phyloP scores from a whole-genome alignment of 1,284 basidiomycete genomes.

The Leucoagaricus sp. region DNA sequence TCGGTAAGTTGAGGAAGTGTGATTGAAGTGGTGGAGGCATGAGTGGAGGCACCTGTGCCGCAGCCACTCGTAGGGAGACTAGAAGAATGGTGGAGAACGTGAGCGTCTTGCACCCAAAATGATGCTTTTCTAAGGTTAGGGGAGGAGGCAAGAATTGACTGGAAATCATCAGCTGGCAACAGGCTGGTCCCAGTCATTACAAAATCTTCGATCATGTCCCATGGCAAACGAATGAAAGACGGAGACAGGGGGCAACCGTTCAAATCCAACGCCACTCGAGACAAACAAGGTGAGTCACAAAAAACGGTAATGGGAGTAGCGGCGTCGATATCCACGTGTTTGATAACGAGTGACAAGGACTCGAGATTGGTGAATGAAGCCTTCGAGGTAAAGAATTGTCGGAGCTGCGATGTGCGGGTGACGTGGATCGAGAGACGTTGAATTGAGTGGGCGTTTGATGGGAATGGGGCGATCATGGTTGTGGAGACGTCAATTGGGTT shows the following conservation, averaged over 20 bases:
- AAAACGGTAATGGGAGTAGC: constrained; percentile 9
- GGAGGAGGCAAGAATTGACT: constrained; percentile 1
- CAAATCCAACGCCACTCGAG: constrained; percentile 4
- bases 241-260: neutral
- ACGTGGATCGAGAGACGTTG: constrained; percentile 8
- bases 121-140: constrained; percentile 2
- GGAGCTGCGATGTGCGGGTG: constrained; percentile 2
- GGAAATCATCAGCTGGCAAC: constrained; percentile 4
- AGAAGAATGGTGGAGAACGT: no score
- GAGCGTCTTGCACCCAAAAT: constrained; percentile 8
- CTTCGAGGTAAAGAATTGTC: neutral
- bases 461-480: neutral
- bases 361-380: constrained; percentile 5
- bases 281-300: constrained; percentile 2
- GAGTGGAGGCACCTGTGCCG: neutral
- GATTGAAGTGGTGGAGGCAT: neutral
- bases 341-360: constrained; percentile 7
- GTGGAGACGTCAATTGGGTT: constrained; percentile 4
- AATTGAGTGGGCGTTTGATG: constrained; percentile 1
- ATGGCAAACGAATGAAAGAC: constrained; percentile 12
- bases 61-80: neutral
- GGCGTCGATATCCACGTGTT: neutral
- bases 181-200: constrained; percentile 7
- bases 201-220: constrained; percentile 3
- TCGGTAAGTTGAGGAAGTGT: constrained; percentile 1